phyloP scores from a whole-genome alignment of 371 early-diverging fungal genomes.

The Syncephalastrum racemosum region DNA sequence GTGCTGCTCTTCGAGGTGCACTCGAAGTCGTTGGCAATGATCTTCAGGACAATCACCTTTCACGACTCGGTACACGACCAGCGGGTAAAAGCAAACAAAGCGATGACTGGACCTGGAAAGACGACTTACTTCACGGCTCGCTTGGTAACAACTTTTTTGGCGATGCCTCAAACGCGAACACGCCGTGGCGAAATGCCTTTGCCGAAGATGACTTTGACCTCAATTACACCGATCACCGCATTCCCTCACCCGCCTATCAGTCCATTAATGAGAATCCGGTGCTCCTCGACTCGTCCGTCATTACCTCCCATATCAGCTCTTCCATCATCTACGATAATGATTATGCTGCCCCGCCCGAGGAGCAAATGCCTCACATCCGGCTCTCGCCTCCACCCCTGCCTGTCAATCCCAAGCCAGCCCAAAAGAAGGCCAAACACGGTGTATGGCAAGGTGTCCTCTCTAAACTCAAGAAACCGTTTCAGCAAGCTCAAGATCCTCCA shows the following conservation, averaged over 20 bases:
- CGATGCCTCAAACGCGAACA: too few relatives aligned
- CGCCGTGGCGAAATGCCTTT: too few relatives aligned
- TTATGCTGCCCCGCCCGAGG: too few relatives aligned
- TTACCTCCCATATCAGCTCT: conserved; percentile 10
- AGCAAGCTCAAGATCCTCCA: too few relatives aligned
- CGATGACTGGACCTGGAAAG: conserved; percentile 20
- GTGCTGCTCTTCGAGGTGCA: conserved; percentile 29
- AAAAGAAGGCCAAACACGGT: too few relatives aligned
- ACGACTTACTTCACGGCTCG: conserved; percentile 13
- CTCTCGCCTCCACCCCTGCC: too few relatives aligned
- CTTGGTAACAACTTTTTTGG: conserved; percentile 3
- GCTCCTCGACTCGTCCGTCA: conserved; percentile 3
- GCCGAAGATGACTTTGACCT: too few relatives aligned
- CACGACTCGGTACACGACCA: conserved; percentile 3
- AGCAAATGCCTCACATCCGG: too few relatives aligned
- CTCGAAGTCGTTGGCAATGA: conserved; percentile 27
- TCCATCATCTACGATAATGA: conserved; percentile 1
- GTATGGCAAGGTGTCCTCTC: too few relatives aligned
- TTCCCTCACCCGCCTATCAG: neutral
- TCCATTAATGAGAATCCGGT: conserved; percentile 1
- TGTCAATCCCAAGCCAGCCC: too few relatives aligned
- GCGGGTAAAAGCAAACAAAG: neutral
- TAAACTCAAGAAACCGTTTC: too few relatives aligned
- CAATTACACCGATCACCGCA: conserved; percentile 2
- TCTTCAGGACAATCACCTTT: conserved; percentile 19